Evolutionary conservation across 176 grass and related monocot species (phyloP).

Genomic region (Oryza australiensis): DNA sequence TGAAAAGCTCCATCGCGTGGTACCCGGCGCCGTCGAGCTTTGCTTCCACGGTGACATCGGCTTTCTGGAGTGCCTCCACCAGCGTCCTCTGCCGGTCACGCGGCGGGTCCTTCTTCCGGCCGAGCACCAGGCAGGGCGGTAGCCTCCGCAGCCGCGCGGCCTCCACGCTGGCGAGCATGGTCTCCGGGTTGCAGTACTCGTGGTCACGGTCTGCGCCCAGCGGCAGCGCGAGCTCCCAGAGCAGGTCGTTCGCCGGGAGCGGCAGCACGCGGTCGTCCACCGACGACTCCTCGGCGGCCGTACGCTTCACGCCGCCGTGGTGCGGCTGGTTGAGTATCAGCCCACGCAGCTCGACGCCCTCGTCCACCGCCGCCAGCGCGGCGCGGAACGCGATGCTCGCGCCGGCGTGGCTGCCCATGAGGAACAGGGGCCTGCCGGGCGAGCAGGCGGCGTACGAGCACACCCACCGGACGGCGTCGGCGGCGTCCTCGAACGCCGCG

Average conservation of each 20-base stretch:
- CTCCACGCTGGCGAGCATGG: slow-evolving; percentile 43
- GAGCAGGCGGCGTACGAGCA: slow-evolving; percentile 33
- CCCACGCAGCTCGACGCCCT: slow-evolving; percentile 50
- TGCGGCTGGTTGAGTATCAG: slow-evolving; percentile 75
- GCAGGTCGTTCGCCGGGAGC: slow-evolving; percentile 68
- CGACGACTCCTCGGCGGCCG: slow-evolving; percentile 58
- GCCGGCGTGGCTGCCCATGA: slow-evolving; percentile 80
- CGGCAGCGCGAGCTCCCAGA: slow-evolving; percentile 90
- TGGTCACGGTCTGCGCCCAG: slow-evolving; percentile 68
- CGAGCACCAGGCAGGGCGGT: slow-evolving; percentile 75
- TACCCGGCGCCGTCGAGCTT: slow-evolving; percentile 54
- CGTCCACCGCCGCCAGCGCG: slow-evolving; percentile 46
- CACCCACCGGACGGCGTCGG: slow-evolving; percentile 62
- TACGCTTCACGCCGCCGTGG: slow-evolving; percentile 58
- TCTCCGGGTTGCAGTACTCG: slow-evolving; percentile 66
- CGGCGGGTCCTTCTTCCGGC: slow-evolving; percentile 61
- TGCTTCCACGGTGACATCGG: slow-evolving; percentile 52
- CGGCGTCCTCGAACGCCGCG: slow-evolving; percentile 78
- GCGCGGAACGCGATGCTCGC: slow-evolving; percentile 77
- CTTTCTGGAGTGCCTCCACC: slow-evolving; percentile 47
- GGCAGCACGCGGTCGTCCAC: slow-evolving; percentile 68
- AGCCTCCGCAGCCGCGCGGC: slow-evolving; percentile 41
- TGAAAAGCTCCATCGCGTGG: slow-evolving; percentile 79
- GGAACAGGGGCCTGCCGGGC: slow-evolving; percentile 48
- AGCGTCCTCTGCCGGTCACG: slow-evolving; percentile 66